Base-by-base conservation (phyloP, 345 rosid genomes). In the Eucalyptus lansdowneana region DNA sequence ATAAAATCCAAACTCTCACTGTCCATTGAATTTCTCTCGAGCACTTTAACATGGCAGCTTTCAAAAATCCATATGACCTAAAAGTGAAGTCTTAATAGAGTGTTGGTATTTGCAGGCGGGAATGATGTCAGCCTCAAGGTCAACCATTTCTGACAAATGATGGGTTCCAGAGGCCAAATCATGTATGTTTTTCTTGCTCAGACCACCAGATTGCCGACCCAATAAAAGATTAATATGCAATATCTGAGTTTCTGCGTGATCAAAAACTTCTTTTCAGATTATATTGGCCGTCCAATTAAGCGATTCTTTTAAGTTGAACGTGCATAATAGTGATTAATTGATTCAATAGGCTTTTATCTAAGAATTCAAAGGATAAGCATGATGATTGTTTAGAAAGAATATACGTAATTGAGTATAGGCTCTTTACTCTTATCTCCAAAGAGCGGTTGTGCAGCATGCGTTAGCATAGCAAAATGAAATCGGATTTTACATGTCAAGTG, bases 71-170 rank as follows among this genome's bases (percentile, higher is more conserved):
- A 15, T n/a, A 65, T 15, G 22, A 67, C 22, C 11, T 4, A 1
- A 34, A 69, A 0, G 42, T 4, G 3, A 15, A 67, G 5, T 31
- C 80, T 50, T 37, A 37, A 67, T 2, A 67, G 22, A 0, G 37
- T 65, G 10, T 65, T 14, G 0, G 72, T 5, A 0, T 67, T 31
- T 16, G 0, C 80, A 67, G 1, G 42, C 3, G 24, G 42, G 80
- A 8, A 31, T 67, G 6, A 67, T 31, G 80, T 16, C 2, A 21
- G 22, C 42, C 42, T 31, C 80, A 31, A 31, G 40, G 24, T 67
- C 42, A 67, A 31, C 13, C 0, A 1, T 31, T 16, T 67, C 5
- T 9, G 4, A 21, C 80, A 31, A 15, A 15, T 4, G 80, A 67
- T 31, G 24, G 80, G 42, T 67, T 16, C 80, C 5, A 67, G 22